Percentiles rank a stretch among this genome's conserved stretches.
phyloP scores from a whole-genome alignment of 2,329 filamentous ascomycete species.

The Ophiostoma perfectum region DNA sequence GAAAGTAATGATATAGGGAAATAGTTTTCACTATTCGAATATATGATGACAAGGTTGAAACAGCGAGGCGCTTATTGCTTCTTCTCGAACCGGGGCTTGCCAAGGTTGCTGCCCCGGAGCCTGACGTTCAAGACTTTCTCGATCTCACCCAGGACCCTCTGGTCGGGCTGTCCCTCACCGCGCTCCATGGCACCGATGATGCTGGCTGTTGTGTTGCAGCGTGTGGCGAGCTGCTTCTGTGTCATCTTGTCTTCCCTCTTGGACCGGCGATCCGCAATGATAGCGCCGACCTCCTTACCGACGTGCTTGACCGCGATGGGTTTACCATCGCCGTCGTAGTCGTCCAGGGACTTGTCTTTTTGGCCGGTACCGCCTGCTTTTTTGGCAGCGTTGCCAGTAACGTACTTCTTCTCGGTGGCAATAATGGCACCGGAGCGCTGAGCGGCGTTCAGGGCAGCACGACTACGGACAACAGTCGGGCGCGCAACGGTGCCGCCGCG shows the following conservation, averaged over 20 bases:
- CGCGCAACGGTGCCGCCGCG: slow-evolving; percentile 61
- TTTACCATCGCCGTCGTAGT: slow-evolving; percentile 93
- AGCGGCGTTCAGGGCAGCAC: slow-evolving; percentile 79
- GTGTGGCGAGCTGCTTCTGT: slow-evolving; percentile 79
- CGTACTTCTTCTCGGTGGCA: slow-evolving; percentile 86
- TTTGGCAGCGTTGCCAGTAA: slow-evolving; percentile 63
- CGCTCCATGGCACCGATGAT: slow-evolving; percentile 83
- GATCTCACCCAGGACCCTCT: slow-evolving; percentile 72
- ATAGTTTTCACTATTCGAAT: slow-evolving; percentile 9
- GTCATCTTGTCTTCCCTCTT: slow-evolving; percentile 91
- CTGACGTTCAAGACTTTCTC: slow-evolving; percentile 84
- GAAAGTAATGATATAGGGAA: not conserved
- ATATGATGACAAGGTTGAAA: not conserved
- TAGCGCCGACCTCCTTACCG: slow-evolving; percentile 71
- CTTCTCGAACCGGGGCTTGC: slow-evolving; percentile 59
- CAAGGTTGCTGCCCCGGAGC: slow-evolving; percentile 79
- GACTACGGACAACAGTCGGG: slow-evolving; percentile 86
- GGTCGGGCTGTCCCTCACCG: slow-evolving; percentile 71
- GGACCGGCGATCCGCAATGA: slow-evolving; percentile 73
- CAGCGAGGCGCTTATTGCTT: slow-evolving; percentile 32
- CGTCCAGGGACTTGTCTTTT: slow-evolving; percentile 64
- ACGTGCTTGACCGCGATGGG: slow-evolving; percentile 67
- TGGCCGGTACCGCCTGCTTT: slow-evolving; percentile 70
- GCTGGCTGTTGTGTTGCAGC: slow-evolving; percentile 79
- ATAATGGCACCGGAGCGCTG: slow-evolving; percentile 71